These are phyloP conservation scores for Sarcodon sp. DNA, from an alignment of 768 basidiomycete species.

Conservation along the genomic window DNA sequence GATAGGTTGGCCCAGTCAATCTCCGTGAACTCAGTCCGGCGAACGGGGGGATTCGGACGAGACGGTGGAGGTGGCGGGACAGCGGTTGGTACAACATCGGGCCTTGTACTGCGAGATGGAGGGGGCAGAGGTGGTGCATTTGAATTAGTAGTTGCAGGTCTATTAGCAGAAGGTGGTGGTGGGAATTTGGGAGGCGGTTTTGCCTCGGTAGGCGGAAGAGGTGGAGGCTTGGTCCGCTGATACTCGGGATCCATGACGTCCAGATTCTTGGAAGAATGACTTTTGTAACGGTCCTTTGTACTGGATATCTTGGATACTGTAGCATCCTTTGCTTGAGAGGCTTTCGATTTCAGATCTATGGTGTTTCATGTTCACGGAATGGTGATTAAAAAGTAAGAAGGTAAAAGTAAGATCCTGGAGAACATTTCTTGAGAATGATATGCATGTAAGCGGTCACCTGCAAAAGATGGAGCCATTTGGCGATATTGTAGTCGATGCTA, in stretches of 20 bases:
- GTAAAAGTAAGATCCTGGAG: too few relatives aligned
- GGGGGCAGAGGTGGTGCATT: slow-evolving; percentile 2
- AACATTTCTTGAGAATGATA: too few relatives aligned
- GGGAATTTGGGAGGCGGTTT: neutral
- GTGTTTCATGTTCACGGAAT: too few relatives aligned
- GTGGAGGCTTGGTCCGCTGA: neutral
- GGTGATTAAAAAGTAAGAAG: too few relatives aligned
- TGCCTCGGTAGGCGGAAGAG: neutral
- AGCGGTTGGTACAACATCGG: slow-evolving; percentile 7
- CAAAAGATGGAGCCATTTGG: too few relatives aligned
- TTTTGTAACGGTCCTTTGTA: slow-evolving; percentile 36
- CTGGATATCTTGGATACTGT: slow-evolving; percentile 36
- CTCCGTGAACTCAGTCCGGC: neutral
- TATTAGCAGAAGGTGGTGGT: neutral
- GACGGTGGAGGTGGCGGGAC: slow-evolving; percentile 10
- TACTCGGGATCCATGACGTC: neutral
- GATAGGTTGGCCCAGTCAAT: slow-evolving; percentile 67
- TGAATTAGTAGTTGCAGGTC: neutral
- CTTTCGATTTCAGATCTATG: slow-evolving; percentile 48
- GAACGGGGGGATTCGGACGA: slow-evolving; percentile 9
- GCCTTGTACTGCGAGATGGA: slow-evolving; percentile 3
- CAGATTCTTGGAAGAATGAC: neutral
- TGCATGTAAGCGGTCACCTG: too few relatives aligned
- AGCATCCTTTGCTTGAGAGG: slow-evolving; percentile 45
- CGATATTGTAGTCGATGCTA: too few relatives aligned